Evolutionary conservation across 306 rosid genomes (phyloP).

Genomic region (Vicia villosa): DNA sequence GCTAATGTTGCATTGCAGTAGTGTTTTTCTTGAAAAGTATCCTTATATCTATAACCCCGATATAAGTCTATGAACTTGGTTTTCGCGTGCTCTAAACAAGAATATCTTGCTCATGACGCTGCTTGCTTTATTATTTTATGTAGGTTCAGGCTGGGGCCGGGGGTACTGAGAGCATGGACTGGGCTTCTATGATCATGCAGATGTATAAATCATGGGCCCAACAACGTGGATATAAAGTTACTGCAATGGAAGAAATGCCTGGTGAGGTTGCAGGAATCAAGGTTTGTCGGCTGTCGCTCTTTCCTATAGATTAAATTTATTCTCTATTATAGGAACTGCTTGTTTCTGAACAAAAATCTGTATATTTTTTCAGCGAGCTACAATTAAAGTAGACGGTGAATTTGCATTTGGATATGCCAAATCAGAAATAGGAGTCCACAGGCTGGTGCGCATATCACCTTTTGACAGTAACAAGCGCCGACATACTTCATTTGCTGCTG

Average conservation of each 20-base stretch:
- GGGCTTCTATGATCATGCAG: constrained; percentile 98
- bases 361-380: constrained; percentile 74
- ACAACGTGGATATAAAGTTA: constrained; percentile 65
- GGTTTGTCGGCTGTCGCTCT: constrained; percentile 13
- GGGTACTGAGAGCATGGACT: constrained; percentile 98
- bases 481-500: constrained; percentile 98
- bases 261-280: constrained; percentile 98
- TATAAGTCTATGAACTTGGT: constrained; percentile 18
- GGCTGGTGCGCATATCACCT: constrained; percentile 94
- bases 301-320: too few relatives aligned
- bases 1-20: constrained; percentile 4
- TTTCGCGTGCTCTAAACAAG: constrained; percentile 4
- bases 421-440: constrained; percentile 96
- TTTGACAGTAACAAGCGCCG: constrained; percentile 91
- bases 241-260: constrained; percentile 88
- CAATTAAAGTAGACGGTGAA: constrained; percentile 91
- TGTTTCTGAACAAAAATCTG: constrained; percentile 37
- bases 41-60: neutral
- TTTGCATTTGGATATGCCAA: constrained; percentile 97
- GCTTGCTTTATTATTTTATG: constrained; percentile 23
- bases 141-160: constrained; percentile 99
- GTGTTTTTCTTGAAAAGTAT: constrained; percentile 17
- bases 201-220: constrained; percentile 94
- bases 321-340: neutral
- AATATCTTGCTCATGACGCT: constrained; percentile 15